Base-by-base conservation (phyloP, 345 rosid genomes). In the Noccaea bulbosa region DNA sequence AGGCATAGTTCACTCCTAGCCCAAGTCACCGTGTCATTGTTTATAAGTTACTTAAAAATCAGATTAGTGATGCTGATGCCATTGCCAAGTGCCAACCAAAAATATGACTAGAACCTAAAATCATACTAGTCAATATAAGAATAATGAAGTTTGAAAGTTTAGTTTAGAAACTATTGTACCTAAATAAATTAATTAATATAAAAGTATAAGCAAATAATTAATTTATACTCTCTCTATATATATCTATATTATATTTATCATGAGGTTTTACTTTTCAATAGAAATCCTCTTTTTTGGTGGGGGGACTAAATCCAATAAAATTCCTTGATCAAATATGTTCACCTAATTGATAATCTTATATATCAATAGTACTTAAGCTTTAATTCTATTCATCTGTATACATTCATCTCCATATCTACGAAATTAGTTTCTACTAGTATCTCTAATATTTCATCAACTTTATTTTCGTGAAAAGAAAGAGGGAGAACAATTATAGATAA, bases 1-100 rank as follows among this genome's bases (percentile, higher is more conserved):
- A 37, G 45, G 46, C 49, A 69, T 39, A 30, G 49, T 47, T 46
- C 55, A 59, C 47, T 41, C 22, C 35, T 14, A 58, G 15, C 48
- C 15, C 56, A 69, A 22, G 38, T 57, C 43, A 43, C 44, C 11
- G 10, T 38, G 34, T 32, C 49, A 32, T 11, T 48, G 3, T n/a
- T 24, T 38, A 38, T 22, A 22, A 3, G 38, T 8, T 54, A 45
- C 22, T 67, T 34, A 43, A 67, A 16, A 5, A 30, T 16, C 60
- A 51, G 15, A 40, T 27, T 27, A 27, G 30, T 27, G 30, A 22
- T 41, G 46, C 41, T 16, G 27, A 62, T 62, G 53, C 50, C 39
- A 37, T 37, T 37, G 39, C 51, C 41, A 38, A 37, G 2, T 50
- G 47, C 12, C 38, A 38, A 8, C 51, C n/a, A 24, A 32, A 24